phyloP scores from a whole-genome alignment of 2,329 filamentous ascomycete genomes.

The Aureobasidium musti region DNA sequence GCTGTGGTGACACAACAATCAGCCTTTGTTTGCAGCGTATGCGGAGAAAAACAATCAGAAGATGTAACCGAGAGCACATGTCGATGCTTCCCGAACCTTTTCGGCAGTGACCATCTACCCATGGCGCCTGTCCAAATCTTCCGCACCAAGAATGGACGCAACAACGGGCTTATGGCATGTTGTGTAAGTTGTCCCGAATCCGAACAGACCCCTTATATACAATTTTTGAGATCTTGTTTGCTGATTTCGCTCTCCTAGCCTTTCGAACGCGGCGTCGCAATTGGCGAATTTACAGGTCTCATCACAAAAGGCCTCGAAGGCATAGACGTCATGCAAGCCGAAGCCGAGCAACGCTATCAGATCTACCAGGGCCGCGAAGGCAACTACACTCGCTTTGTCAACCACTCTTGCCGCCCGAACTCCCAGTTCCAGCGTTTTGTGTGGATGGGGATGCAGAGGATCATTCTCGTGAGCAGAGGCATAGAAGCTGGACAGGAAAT shows the following conservation, averaged over 20 bases:
- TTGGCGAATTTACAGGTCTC: slow-evolving; percentile 59
- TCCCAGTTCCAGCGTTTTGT: slow-evolving; percentile 59
- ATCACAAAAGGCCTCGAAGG: slow-evolving; percentile 56
- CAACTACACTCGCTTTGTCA: slow-evolving; percentile 62
- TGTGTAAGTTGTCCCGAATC: slow-evolving; percentile 32
- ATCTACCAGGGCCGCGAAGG: slow-evolving; percentile 60
- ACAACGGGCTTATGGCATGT: slow-evolving; percentile 56
- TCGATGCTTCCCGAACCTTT: slow-evolving; percentile 57
- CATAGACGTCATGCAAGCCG: slow-evolving; percentile 57
- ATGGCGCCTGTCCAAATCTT: slow-evolving; percentile 55
- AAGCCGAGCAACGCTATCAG: slow-evolving; percentile 50
- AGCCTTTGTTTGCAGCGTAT: slow-evolving; percentile 48
- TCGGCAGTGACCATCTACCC: slow-evolving; percentile 48
- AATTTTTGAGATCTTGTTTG: too few relatives aligned
- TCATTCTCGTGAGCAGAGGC: slow-evolving; percentile 59
- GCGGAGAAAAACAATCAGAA: slow-evolving; percentile 55
- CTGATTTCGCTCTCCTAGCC: slow-evolving; percentile 32
- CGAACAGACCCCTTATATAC: too few relatives aligned
- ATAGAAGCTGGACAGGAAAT: slow-evolving; percentile 57
- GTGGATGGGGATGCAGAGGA: slow-evolving; percentile 59
- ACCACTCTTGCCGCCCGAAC: slow-evolving; percentile 61
- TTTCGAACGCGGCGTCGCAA: slow-evolving; percentile 55
- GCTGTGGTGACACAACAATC: slow-evolving; percentile 23
- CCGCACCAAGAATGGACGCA: slow-evolving; percentile 55
- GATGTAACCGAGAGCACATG: slow-evolving; percentile 53